phyloP scores from a whole-genome alignment of 2,329 filamentous ascomycete species.

The Alternaria infectoria region DNA sequence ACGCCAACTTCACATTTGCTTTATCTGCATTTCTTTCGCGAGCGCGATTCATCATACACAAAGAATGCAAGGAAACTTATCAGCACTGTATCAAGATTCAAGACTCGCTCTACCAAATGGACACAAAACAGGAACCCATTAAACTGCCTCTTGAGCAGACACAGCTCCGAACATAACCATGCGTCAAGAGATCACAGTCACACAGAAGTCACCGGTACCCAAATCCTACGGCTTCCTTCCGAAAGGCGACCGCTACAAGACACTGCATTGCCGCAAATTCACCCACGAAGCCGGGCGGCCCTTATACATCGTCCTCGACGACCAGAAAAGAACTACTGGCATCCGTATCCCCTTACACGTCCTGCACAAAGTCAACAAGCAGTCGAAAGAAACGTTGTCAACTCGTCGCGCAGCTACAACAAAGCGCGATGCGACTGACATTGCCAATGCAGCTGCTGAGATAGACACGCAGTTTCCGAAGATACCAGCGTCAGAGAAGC shows the following conservation, averaged over 20 bases:
- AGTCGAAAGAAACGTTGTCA: conserved; percentile 49
- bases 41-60: not conserved
- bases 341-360: conserved; percentile 53
- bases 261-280: conserved; percentile 40
- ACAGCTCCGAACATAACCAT: not conserved
- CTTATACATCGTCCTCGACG: conserved; percentile 38
- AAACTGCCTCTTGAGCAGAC: not conserved
- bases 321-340: conserved; percentile 43
- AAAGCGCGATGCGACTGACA: conserved; percentile 30
- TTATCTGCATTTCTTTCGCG: not conserved
- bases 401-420: conserved; percentile 50
- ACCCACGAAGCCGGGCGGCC: conserved; percentile 36
- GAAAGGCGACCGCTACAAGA: conserved; percentile 45
- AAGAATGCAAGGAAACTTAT: not conserved
- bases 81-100: not conserved
- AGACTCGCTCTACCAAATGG: not conserved
- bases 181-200: conserved; percentile 31
- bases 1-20: not conserved
- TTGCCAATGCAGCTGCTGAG: conserved; percentile 34
- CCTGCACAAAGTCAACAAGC: conserved; percentile 46
- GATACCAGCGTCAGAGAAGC: conserved; percentile 47
- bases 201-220: conserved; percentile 27
- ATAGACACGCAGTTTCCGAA: conserved; percentile 51
- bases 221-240: conserved; percentile 43
- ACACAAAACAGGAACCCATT: not conserved